phyloP scores from a whole-genome alignment of 345 rosid species.

The Orychophragmus violaceus region DNA sequence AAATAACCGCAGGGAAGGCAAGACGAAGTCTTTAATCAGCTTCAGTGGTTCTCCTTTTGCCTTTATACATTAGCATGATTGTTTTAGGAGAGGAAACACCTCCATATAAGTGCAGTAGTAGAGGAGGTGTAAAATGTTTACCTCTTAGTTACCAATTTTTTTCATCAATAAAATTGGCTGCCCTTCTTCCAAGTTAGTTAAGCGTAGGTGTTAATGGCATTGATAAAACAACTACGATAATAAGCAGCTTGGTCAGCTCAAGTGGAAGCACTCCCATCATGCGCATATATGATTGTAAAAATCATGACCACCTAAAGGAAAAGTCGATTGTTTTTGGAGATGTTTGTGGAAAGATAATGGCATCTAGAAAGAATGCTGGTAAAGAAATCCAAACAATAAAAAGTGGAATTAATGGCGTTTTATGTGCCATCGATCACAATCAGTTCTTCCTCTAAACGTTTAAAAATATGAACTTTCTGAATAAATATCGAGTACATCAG shows the following conservation, averaged over 20 bases:
- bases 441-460: no score
- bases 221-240: slow-evolving; percentile 89
- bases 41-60: slow-evolving; percentile 65
- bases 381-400: no score
- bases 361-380: no score
- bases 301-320: neutral
- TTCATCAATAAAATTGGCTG: slow-evolving; percentile 70
- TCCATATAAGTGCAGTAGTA: slow-evolving; percentile 37
- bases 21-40: slow-evolving; percentile 88
- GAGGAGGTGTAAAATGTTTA: neutral
- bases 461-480: no score
- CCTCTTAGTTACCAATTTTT: slow-evolving; percentile 26
- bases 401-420: no score
- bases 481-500: no score
- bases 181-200: slow-evolving; percentile 75
- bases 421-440: no score
- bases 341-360: no score
- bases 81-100: slow-evolving; percentile 88
- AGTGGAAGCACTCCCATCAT: slow-evolving; percentile 97
- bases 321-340: neutral
- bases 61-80: slow-evolving; percentile 86
- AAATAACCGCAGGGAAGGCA: slow-evolving; percentile 68
- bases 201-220: slow-evolving; percentile 95
- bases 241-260: slow-evolving; percentile 95
- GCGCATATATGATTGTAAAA: slow-evolving; percentile 21